Evolutionary conservation across 148 eudicot genomes (phyloP), one percentile per base, ranked within the genome.

Genomic region (Fagopyrum homotropicum): DNA sequence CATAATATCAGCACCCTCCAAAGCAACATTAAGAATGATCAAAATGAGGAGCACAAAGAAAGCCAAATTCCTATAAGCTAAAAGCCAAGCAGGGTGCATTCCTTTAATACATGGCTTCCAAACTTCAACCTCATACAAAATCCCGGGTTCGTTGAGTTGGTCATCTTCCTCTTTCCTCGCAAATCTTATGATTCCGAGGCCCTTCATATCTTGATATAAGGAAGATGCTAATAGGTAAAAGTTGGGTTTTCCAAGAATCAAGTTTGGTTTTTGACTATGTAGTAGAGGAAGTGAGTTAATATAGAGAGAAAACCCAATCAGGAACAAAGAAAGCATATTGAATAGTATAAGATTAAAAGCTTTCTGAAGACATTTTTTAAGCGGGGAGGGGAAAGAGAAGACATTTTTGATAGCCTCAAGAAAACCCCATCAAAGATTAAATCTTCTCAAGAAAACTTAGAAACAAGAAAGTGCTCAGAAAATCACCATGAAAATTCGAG

Each of bases 11-110:
- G 68, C 81, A 77, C 87, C 84, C 78, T 86, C 84, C 81, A 84
- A 82, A 78, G 82, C 72, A 45, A 72, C 88, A 82, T 89, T 90
- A 45, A 82, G 72, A 76, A 82, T 78, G 72, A 86, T 83, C 54
- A 88, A 78, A 55, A 80, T 77, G 51, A 89, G 70, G 45, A 93
- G 87, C 80, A 86, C 85, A 68, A 81, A 72, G 63, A 93, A 93
- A 4, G 86, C 87, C 75, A 88, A 59, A 74, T 85, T 73, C 19
- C 98, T 83, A 63, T 78, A 93, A 47, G 83, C 89, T 19, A 90
- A 79, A 74, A 93, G 61, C 98, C 96, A 90, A 82, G 72, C 86
- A 60, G 98, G 98, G 69, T 89, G 96, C 45, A 90, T 80, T 69
- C 85, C 85, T 81, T 80, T 84, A 26, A 80, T 75, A 75, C 93